Conservation (phyloP, 2,329 filamentous ascomycete genomes). For the Hypoxylon sp. region DNA sequence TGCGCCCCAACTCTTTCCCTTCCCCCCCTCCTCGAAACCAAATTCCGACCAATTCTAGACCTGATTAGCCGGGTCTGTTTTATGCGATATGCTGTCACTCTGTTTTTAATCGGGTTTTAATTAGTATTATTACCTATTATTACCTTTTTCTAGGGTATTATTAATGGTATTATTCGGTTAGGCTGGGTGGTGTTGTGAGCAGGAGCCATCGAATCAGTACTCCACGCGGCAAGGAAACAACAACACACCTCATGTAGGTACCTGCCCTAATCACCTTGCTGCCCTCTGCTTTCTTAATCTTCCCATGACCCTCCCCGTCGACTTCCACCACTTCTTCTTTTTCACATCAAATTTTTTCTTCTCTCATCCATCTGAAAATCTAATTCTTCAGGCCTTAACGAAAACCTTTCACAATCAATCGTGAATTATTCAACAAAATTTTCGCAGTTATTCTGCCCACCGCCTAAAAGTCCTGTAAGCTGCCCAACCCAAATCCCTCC, state of each 20-base stretch:
- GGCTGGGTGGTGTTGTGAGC: slow-evolving; percentile 32
- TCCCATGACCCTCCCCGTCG: slow-evolving; percentile 39
- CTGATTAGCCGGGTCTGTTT: slow-evolving; percentile 45
- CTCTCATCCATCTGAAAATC: slow-evolving; percentile 20
- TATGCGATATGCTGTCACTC: slow-evolving; percentile 42
- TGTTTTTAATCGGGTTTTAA: slow-evolving; percentile 39
- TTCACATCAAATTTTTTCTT: slow-evolving; percentile 21
- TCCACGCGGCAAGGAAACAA: slow-evolving; percentile 33
- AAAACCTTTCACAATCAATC: slow-evolving; percentile 18
- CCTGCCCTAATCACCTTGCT: slow-evolving; percentile 42
- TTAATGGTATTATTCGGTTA: slow-evolving; percentile 39
- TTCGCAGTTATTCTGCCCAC: slow-evolving; percentile 29
- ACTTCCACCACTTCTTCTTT: slow-evolving; percentile 32
- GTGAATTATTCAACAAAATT: slow-evolving; percentile 27
- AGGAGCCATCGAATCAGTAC: slow-evolving; percentile 35
- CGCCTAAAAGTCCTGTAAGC: slow-evolving; percentile 40
- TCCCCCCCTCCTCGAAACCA: slow-evolving; percentile 20
- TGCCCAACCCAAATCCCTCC: slow-evolving; percentile 34
- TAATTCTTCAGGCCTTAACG: slow-evolving; percentile 24
- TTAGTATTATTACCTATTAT: slow-evolving; percentile 41
- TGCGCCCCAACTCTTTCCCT: slow-evolving; percentile 38
- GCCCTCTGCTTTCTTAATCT: slow-evolving; percentile 39
- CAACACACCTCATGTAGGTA: slow-evolving; percentile 39
- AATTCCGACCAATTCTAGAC: slow-evolving; percentile 41
- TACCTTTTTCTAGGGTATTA: slow-evolving; percentile 30